Percentiles rank a stretch among this genome's conserved stretches.
These are phyloP conservation scores for Penicillium turbatum DNA, from an alignment of 495 filamentous ascomycete species.

Conservation along the genomic window DNA sequence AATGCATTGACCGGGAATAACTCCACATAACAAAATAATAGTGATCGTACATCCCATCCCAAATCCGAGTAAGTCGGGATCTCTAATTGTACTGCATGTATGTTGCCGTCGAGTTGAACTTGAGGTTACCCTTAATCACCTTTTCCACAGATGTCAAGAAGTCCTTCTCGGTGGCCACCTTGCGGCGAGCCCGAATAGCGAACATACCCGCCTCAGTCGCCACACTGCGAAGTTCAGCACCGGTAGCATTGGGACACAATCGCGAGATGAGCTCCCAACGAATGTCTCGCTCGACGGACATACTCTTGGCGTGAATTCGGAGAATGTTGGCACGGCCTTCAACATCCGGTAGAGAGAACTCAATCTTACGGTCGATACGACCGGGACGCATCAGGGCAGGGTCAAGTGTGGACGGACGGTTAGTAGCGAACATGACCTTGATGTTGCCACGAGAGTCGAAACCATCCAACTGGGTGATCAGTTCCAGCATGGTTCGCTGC, in stretches of 20 bases:
- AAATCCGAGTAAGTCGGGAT: slow-evolving; percentile 18
- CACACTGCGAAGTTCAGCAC: slow-evolving; percentile 89
- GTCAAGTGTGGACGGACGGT: slow-evolving; percentile 91
- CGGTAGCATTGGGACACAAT: slow-evolving; percentile 94
- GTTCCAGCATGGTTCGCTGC: slow-evolving; percentile 97
- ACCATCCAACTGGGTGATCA: slow-evolving; percentile 96
- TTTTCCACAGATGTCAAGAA: slow-evolving; percentile 97
- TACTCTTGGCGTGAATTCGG: slow-evolving; percentile 97
- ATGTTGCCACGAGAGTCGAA: slow-evolving; percentile 98
- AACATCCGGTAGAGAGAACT: slow-evolving; percentile 94
- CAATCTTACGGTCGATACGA: slow-evolving; percentile 97
- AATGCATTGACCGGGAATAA: slow-evolving; percentile 14
- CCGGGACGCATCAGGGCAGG: slow-evolving; percentile 95
- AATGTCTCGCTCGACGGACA: slow-evolving; percentile 98
- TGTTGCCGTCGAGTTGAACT: slow-evolving; percentile 98
- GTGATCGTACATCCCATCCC: slow-evolving; percentile 25
- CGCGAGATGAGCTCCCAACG: slow-evolving; percentile 97
- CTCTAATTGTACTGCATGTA: slow-evolving; percentile 98
- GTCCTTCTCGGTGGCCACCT: slow-evolving; percentile 99
- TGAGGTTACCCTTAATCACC: slow-evolving; percentile 98
- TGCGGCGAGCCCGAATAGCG: slow-evolving; percentile 90
- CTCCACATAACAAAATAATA: slow-evolving; percentile 19
- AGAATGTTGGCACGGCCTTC: slow-evolving; percentile 97
- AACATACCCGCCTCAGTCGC: slow-evolving; percentile 99
- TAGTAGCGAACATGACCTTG: slow-evolving; percentile 99